Evolutionary conservation across 2,329 filamentous ascomycete species (phyloP).

Genomic region (Pseudopithomyces chartarum): DNA sequence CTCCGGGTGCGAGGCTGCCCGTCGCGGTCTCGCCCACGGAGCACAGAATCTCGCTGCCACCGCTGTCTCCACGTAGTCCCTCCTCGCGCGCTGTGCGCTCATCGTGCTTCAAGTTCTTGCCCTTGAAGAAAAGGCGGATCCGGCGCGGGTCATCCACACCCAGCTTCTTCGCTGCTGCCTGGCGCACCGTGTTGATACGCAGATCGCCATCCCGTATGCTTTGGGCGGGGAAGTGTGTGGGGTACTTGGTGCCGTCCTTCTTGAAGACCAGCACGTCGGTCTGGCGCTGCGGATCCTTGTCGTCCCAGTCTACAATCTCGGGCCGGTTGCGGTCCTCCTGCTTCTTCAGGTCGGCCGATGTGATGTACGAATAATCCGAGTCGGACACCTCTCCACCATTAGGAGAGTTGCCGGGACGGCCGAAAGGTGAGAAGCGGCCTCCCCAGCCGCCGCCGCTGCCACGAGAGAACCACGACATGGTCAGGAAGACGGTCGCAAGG

Average conservation of each 20-base stretch:
- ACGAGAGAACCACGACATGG: constrained; percentile 55
- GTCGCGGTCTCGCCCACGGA: constrained; percentile 59
- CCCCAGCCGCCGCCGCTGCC: constrained; percentile 41
- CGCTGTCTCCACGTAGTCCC: constrained; percentile 62
- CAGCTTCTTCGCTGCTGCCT: constrained; percentile 70
- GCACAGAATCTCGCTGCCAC: constrained; percentile 64
- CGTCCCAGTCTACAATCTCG: constrained; percentile 46
- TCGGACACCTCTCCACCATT: constrained; percentile 67
- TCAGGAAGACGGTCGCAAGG: constrained; percentile 48
- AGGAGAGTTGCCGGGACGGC: constrained; percentile 46
- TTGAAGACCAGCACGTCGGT: constrained; percentile 75
- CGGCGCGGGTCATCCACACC: constrained; percentile 61
- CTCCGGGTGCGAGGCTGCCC: constrained; percentile 45
- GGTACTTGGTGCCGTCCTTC: constrained; percentile 68
- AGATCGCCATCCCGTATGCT: constrained; percentile 76
- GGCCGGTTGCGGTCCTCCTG: constrained; percentile 38
- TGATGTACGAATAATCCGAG: constrained; percentile 81
- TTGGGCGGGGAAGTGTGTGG: constrained; percentile 75
- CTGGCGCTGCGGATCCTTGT: constrained; percentile 53
- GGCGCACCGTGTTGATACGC: constrained; percentile 67
- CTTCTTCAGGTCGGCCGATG: constrained; percentile 69
- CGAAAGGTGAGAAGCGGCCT: constrained; percentile 56
- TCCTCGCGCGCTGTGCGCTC: constrained; percentile 62
- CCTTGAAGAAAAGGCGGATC: constrained; percentile 76
- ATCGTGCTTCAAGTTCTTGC: constrained; percentile 70